Conservation (phyloP, 768 basidiomycete genomes). For the Tulasnella sp. region DNA sequence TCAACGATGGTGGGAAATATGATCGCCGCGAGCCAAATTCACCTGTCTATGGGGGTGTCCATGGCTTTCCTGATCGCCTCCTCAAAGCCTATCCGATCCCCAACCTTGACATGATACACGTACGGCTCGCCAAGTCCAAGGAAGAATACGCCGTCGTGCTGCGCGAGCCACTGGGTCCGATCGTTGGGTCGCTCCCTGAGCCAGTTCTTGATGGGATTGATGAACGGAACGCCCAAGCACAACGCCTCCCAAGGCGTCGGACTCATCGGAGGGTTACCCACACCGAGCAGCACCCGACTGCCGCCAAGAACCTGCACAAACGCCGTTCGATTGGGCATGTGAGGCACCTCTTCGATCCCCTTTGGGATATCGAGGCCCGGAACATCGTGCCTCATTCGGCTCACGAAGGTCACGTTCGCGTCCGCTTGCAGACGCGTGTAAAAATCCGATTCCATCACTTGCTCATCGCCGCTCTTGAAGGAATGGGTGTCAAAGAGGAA, state of each 20-base stretch:
- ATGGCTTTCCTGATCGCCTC: slow-evolving; percentile 16
- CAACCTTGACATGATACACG: slow-evolving; percentile 22
- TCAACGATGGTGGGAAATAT: no score
- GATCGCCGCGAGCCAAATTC: neutral
- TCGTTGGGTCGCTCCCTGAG: slow-evolving; percentile 20
- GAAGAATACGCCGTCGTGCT: slow-evolving; percentile 21
- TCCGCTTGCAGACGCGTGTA: no score
- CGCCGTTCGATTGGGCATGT: neutral
- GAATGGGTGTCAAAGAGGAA: no score
- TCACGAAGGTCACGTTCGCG: no score
- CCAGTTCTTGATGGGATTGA: slow-evolving; percentile 5
- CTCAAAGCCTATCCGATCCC: slow-evolving; percentile 17
- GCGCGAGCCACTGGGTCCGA: slow-evolving; percentile 21
- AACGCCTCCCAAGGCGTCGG: slow-evolving; percentile 16
- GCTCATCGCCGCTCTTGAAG: no score
- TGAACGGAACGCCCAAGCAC: slow-evolving; percentile 16
- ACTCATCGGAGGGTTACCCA: slow-evolving; percentile 11
- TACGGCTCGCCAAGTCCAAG: slow-evolving; percentile 18
- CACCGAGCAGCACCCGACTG: slow-evolving; percentile 16
- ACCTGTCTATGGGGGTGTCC: slow-evolving; percentile 17
- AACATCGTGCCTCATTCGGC: no score
- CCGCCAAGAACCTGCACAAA: slow-evolving; percentile 3
- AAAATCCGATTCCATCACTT: no score
- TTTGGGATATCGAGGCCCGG: no score
- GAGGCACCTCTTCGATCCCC: no score